These are phyloP conservation scores for Tolypocladium nubicola DNA, from an alignment of 2,329 filamentous ascomycete genomes.

Conservation along the genomic window DNA sequence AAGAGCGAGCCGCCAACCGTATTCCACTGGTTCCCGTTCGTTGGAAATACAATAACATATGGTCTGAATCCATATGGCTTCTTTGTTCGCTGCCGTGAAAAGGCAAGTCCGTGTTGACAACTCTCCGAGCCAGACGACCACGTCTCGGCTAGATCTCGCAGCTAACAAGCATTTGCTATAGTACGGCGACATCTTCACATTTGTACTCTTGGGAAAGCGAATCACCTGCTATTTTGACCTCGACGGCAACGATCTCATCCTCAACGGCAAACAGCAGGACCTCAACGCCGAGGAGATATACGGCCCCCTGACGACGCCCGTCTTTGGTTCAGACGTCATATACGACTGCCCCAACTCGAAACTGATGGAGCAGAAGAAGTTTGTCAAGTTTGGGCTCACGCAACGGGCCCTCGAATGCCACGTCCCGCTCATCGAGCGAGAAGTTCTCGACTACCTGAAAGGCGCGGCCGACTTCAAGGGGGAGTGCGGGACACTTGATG, in stretches of 20 bases:
- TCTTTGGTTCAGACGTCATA: slow-evolving; percentile 77
- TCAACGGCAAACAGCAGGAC: slow-evolving; percentile 84
- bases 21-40: slow-evolving; percentile 71
- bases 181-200: slow-evolving; percentile 87
- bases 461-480: slow-evolving; percentile 56
- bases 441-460: slow-evolving; percentile 60
- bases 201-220: slow-evolving; percentile 77
- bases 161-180: slow-evolving; percentile 30
- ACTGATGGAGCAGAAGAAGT: slow-evolving; percentile 95
- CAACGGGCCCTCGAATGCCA: slow-evolving; percentile 65
- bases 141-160: neutral
- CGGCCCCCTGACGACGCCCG: slow-evolving; percentile 59
- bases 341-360: slow-evolving; percentile 88
- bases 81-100: slow-evolving; percentile 65
- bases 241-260: slow-evolving; percentile 79
- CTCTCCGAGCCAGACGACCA: neutral
- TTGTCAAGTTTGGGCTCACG: slow-evolving; percentile 73
- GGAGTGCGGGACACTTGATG: slow-evolving; percentile 56
- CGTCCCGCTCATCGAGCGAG: slow-evolving; percentile 66
- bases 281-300: slow-evolving; percentile 89
- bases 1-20: slow-evolving; percentile 71
- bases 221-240: slow-evolving; percentile 78
- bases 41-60: slow-evolving; percentile 88
- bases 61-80: slow-evolving; percentile 90
- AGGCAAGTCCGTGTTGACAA: slow-evolving; percentile 40